Base-by-base conservation (phyloP, 768 basidiomycete genomes). In the Mycena crocata region DNA sequence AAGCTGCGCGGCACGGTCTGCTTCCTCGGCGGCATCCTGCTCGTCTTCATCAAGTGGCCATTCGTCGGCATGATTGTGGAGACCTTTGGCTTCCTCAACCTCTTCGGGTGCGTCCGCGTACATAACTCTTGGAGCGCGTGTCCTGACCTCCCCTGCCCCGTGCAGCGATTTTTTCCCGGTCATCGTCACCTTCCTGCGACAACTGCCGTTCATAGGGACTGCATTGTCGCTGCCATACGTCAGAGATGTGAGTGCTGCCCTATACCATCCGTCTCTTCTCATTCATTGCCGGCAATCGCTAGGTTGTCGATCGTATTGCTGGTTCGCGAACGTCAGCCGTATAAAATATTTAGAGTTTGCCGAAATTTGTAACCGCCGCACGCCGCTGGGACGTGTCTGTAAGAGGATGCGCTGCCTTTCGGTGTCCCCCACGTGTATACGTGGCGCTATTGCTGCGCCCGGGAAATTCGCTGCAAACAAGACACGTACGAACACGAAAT, bases 151-250 rank as follows among this genome's bases (percentile, higher is more conserved):
- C 32, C 46, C 4, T 15, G 32, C 42, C n/a, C 31, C 46, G 34
- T 68, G 49, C 81, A 99, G 97, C 48, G 97, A 98, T 81, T 99
- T 99, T 85, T 99, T 99, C 88, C 98, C 98, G 8, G 98, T 99
- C 66, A 92, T 99, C 60, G 83, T 99, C 54, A 96, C 95, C n/a
- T 98, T 99, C 85, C 81, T 99, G 68, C 87, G 96, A 61, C 97
- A 98, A 81, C 77, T 99, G 49, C 97, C 98, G 6, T 90, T 98
- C 69, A 86, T 99, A 62, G 97, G 98, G 30, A 94, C 90, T 0
- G 78, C 93, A 67, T 80, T 99, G 51, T 92, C 93, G 6, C 75
- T 99, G 68, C 96, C 98, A 1, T 96, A 93, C 76, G 90, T 99
- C 73, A 84, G 93, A 74, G 85, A 86, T 61, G 97, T 98, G 76